These are phyloP conservation scores for Pichia inconspicua DNA, from an alignment of 1,139 yeast genomes.

Conservation along the genomic window DNA sequence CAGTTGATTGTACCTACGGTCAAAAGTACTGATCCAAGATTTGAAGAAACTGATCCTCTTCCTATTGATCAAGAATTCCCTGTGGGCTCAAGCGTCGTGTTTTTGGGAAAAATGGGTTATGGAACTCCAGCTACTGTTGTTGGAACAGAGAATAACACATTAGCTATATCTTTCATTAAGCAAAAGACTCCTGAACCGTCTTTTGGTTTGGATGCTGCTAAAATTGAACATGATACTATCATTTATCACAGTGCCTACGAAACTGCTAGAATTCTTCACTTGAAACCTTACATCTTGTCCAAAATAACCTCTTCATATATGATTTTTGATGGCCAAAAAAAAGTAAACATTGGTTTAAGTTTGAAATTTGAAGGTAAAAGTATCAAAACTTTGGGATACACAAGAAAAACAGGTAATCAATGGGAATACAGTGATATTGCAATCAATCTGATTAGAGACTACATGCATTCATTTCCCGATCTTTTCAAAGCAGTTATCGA, in stretches of 20 bases:
- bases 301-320: conserved; percentile 68
- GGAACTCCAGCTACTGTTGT: conserved; percentile 76
- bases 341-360: conserved; percentile 74
- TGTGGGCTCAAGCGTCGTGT: conserved; percentile 60
- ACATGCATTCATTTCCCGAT: conserved; percentile 52
- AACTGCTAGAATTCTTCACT: conserved; percentile 49
- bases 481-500: conserved; percentile 41
- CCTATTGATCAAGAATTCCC: conserved; percentile 85
- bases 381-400: conserved; percentile 81
- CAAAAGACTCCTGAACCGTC: conserved; percentile 50
- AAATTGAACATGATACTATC: conserved; percentile 46
- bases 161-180: conserved; percentile 60
- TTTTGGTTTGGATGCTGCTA: conserved; percentile 53
- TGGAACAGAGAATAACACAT: conserved; percentile 42
- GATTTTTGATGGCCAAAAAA: conserved; percentile 47
- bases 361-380: conserved; percentile 75
- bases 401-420: conserved; percentile 55
- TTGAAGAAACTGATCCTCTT: conserved; percentile 60
- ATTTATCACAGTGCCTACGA: conserved; percentile 62
- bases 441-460: conserved; percentile 54
- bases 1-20: conserved; percentile 77
- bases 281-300: conserved; percentile 63
- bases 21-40: conserved; percentile 66
- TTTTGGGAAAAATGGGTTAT: conserved; percentile 80
- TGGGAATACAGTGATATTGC: conserved; percentile 88